Conservation (phyloP, 2,329 filamentous ascomycete species). For the Cercospora berteroae region DNA sequence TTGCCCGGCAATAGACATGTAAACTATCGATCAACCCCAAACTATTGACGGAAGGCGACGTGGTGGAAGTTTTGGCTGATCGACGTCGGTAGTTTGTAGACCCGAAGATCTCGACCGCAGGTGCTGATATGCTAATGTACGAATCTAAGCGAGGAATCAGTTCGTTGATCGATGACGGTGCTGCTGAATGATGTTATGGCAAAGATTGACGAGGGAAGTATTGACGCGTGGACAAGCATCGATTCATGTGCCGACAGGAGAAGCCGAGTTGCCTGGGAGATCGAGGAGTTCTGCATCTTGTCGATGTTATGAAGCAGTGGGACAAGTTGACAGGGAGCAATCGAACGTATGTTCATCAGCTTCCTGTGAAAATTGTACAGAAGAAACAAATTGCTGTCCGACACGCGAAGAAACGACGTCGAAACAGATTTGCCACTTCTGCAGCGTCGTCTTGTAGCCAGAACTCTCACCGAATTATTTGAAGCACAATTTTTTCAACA, state of each 20-base stretch:
- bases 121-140: neutral
- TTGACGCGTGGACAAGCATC: neutral
- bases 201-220: neutral
- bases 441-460: no score
- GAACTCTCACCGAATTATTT: no score
- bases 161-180: neutral
- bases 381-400: no score
- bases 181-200: neutral
- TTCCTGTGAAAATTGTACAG: neutral
- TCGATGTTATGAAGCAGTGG: neutral
- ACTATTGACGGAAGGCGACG: conserved; percentile 10
- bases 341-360: neutral
- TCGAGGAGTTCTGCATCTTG: neutral
- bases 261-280: neutral
- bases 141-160: neutral
- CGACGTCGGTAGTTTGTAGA: neutral
- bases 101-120: neutral
- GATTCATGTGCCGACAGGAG: neutral
- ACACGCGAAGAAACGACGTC: no score
- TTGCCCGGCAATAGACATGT: conserved; percentile 2
- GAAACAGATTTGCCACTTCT: no score
- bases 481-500: no score
- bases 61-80: conserved; percentile 1
- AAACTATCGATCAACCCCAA: conserved; percentile 1
- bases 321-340: neutral